A percentile compares a stretch with the other conserved stretches of the same genome.
Evolutionary conservation across 352 stramenopile species (phyloP).

Genomic region (Halophytophthora polymorphica): DNA sequence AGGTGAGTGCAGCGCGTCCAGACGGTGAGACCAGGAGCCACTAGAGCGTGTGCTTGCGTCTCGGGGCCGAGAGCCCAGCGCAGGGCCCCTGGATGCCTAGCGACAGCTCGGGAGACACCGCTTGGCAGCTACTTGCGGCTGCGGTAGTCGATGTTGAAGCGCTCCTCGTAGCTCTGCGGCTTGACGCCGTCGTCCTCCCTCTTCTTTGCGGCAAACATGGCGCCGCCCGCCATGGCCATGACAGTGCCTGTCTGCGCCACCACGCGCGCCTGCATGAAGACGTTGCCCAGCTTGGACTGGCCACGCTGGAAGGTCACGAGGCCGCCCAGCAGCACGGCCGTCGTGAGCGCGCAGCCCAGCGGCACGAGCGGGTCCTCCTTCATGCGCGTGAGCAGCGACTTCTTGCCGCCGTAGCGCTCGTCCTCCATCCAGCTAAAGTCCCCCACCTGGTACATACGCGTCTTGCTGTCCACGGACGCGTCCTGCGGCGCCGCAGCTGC

Average conservation of each 20-base stretch:
- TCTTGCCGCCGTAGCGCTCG: constrained; percentile 44
- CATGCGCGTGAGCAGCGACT: constrained; percentile 59
- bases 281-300: constrained; percentile 73
- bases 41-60: no score
- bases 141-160: constrained; percentile 60
- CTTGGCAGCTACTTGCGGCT: constrained; percentile 9
- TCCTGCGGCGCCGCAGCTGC: constrained; percentile 13
- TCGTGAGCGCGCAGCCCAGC: constrained; percentile 61
- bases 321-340: constrained; percentile 60
- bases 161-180: constrained; percentile 65
- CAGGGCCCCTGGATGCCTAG: no score
- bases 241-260: constrained; percentile 68
- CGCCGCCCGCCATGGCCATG: constrained; percentile 55
- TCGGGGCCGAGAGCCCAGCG: no score
- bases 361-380: constrained; percentile 80
- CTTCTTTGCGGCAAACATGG: constrained; percentile 37
- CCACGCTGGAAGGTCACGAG: constrained; percentile 68
- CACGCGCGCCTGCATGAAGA: constrained; percentile 83
- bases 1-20: no score
- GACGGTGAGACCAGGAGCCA: no score
- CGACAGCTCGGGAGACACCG: no score
- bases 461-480: constrained; percentile 1
- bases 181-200: constrained; percentile 39
- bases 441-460: constrained; percentile 34
- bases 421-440: constrained; percentile 74